Base-by-base conservation (phyloP, 2,329 filamentous ascomycete species). In the Plenodomus biglobosus region DNA sequence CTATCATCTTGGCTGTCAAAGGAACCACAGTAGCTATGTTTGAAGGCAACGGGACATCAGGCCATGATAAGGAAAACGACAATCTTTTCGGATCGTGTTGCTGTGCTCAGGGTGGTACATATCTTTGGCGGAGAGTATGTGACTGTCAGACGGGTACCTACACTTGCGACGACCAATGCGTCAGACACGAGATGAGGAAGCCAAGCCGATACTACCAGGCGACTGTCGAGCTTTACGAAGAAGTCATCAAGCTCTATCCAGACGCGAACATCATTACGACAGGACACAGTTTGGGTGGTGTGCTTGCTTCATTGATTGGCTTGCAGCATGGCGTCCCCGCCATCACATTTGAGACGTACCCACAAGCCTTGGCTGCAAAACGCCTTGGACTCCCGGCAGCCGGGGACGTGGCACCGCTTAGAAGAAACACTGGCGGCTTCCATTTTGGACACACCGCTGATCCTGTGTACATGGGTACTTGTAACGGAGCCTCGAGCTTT, bases 381-480 rank as follows among this genome's bases (percentile, higher is more conserved):
- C 64, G 68, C 8, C 57, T 71, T 13, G 68, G 67, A 20, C 55
- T 71, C 2, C 59, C 65, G 8, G 55, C 59, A 13, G 55, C 65
- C 20, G 64, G 65, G 2, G 59, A 67, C 32, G 57, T 64, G 15
- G 62, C 66, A 30, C 66, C 64, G 2, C 55, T 69, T 8, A 53
- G 68, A 17, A 66, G 56, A 34, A 65, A 69, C 37, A 71, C 68
- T 6, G 68, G 67, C 19, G 61, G 55, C 16, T 71, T 70, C 42
- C 67, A 71, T 24, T 69, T 71, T 39, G 68, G 68, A 3, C 68
- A 71, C 38, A 68, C 66, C 5, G 67, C 63, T 11, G 68, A 71
- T 38, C 68, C 68, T 0, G 58, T 71, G 1, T 71, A 69, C 48
- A 71, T 70, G 66, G 68, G 68, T 7, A 69, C 68, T 6, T 71